Percentiles rank a stretch among this genome's conserved stretches.
Evolutionary conservation across 768 basidiomycete genomes (phyloP).

Genomic region (Boletellus sp.): DNA sequence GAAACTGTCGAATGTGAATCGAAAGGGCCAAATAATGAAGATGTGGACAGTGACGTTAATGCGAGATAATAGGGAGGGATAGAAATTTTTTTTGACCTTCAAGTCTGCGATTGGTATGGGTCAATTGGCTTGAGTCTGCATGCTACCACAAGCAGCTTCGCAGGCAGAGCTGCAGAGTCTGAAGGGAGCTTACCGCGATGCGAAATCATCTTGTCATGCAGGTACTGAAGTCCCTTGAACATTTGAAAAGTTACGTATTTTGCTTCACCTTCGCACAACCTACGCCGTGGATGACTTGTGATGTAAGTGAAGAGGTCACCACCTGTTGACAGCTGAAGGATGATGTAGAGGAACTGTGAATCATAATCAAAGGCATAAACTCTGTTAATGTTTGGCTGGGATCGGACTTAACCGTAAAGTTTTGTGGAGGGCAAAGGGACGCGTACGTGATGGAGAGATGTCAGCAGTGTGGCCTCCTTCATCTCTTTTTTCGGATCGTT

Average conservation of each 20-base stretch:
- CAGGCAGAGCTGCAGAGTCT: background rate
- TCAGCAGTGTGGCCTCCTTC: conserved; percentile 77
- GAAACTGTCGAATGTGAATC: background rate
- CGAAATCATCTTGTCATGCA: conserved; percentile 69
- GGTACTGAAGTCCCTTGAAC: conserved; percentile 63
- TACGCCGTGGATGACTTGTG: conserved; percentile 51
- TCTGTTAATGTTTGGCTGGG: conserved; percentile 76
- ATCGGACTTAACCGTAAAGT: background rate
- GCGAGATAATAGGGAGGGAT: background rate
- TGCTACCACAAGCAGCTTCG: background rate
- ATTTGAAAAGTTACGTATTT: conserved; percentile 84
- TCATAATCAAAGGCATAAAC: conserved; percentile 68
- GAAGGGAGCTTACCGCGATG: conserved; percentile 59
- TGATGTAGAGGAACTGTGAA: conserved; percentile 70
- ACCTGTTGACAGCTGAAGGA: conserved; percentile 81
- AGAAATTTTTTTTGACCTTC: conserved; percentile 48
- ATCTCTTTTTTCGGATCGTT: conserved; percentile 46
- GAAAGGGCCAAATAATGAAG: background rate
- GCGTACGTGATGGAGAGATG: conserved; percentile 66
- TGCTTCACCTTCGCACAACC: conserved; percentile 73
- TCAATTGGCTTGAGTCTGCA: background rate
- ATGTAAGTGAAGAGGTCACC: conserved; percentile 89
- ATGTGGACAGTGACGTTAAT: background rate
- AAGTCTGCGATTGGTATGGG: conserved; percentile 43
- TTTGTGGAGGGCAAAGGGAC: background rate